Base-by-base conservation (phyloP, 108 stramenopile species). In the Parietichytrium sp. region DNA sequence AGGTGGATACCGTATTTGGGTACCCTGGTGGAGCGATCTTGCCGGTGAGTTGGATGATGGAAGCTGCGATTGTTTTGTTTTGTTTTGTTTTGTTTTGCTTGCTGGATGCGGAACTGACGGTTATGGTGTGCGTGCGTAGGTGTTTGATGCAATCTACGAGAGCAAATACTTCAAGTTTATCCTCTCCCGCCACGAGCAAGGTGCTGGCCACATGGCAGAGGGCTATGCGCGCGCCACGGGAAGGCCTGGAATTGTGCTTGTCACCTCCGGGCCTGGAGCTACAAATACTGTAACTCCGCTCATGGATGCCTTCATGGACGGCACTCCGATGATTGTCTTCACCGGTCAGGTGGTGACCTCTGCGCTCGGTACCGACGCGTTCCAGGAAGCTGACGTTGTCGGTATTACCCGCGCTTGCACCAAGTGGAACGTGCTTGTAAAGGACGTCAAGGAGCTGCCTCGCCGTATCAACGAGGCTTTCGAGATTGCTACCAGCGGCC, bases 11-110 rank as follows among this genome's bases (percentile, higher is more conserved):
- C 49, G 93, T 95, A 72, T 94, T 94, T 82, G 95, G 95, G 42
- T 95, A 94, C 85, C 93, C 93, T 23, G 95, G 93, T 27, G 95
- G 95, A 38, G 95, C 95, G 80, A 93, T 95, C 72, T 78, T 95
- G 27, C 95, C 95, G 50, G 61, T n/a, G n/a, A n/a, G n/a, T n/a
- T n/a, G n/a, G n/a, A n/a, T n/a, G n/a, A n/a, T n/a, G n/a, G n/a
- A n/a, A n/a, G n/a, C n/a, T n/a, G n/a, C n/a, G n/a, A n/a, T n/a
- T n/a, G n/a, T n/a, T n/a, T n/a, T n/a, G n/a, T n/a, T n/a, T n/a
- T n/a, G n/a, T n/a, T n/a, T n/a, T n/a, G n/a, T n/a, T n/a, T n/a
- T n/a, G n/a, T n/a, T n/a, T n/a, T n/a, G n/a, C n/a, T n/a, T n/a
- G n/a, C n/a, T n/a, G n/a, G n/a, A n/a, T n/a, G n/a, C n/a, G n/a